These are phyloP conservation scores for Fraxinus dipetala DNA, from an alignment of 305 asterid genomes.

Conservation along the genomic window DNA sequence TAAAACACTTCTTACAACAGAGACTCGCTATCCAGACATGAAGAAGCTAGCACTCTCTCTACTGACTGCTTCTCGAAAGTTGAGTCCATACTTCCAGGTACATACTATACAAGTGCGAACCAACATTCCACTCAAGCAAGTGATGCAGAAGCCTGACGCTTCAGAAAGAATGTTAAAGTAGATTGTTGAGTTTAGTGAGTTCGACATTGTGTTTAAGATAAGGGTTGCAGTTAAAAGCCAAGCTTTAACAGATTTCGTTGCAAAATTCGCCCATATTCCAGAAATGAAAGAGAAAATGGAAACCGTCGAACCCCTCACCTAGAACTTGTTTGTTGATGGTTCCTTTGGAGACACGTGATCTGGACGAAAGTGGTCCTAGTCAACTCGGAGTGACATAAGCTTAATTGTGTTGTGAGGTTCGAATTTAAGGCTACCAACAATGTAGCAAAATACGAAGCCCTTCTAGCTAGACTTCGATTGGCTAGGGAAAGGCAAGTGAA, in stretches of 20 bases:
- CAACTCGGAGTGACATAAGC: neutral
- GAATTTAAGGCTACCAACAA: neutral
- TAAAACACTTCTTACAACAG: too few species aligned
- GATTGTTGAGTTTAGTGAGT: neutral
- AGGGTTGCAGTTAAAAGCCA: neutral
- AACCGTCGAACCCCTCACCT: neutral
- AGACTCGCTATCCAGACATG: neutral
- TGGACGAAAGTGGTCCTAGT: neutral
- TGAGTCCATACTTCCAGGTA: too few species aligned
- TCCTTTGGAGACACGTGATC: neutral
- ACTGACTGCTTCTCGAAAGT: neutral
- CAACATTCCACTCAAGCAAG: neutral
- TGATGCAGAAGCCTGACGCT: neutral
- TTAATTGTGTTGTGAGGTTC: neutral
- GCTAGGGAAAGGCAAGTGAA: neutral
- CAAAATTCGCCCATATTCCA: neutral
- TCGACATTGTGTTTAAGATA: neutral
- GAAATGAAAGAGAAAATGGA: neutral
- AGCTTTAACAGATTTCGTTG: neutral
- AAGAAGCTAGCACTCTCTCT: neutral
- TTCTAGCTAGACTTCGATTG: neutral
- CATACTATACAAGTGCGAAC: neutral
- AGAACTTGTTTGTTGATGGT: neutral
- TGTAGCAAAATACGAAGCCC: neutral
- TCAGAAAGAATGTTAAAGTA: neutral